Evolutionary conservation across 2,329 filamentous ascomycete species (phyloP).

Genomic region (Pseudonectria buxi): DNA sequence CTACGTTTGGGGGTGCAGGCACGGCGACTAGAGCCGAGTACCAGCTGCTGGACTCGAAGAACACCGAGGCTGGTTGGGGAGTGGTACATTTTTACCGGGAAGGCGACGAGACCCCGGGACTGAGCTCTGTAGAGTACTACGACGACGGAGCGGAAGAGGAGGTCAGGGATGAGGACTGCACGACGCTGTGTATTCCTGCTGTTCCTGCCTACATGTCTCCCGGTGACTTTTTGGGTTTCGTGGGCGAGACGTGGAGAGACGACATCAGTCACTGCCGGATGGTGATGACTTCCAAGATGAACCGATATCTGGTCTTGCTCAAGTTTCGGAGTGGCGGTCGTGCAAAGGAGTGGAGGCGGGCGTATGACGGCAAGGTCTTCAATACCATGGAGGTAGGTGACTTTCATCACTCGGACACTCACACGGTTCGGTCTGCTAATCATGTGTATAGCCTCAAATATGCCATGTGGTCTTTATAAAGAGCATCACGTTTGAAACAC

Average conservation of each 20-base stretch:
- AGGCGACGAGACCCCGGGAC: conserved; percentile 60
- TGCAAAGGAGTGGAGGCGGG: conserved; percentile 72
- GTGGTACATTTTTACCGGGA: conserved; percentile 93
- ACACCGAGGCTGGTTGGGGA: conserved; percentile 81
- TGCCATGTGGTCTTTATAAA: conserved; percentile 95
- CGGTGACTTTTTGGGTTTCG: conserved; percentile 82
- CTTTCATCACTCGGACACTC: neutral
- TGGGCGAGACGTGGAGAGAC: conserved; percentile 79
- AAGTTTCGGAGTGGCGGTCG: conserved; percentile 75
- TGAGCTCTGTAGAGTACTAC: conserved; percentile 29
- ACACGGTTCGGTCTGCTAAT: conserved; percentile 12
- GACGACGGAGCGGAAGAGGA: conserved; percentile 24
- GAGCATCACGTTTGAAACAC: conserved; percentile 76
- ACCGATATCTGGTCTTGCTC: conserved; percentile 91
- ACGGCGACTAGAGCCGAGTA: conserved; percentile 79
- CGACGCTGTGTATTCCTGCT: conserved; percentile 85
- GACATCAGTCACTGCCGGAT: conserved; percentile 91
- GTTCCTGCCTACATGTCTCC: conserved; percentile 92
- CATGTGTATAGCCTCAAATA: conserved; percentile 62
- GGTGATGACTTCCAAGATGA: conserved; percentile 82
- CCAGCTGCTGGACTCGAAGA: conserved; percentile 60
- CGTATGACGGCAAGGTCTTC: conserved; percentile 90
- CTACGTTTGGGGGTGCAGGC: conserved; percentile 52
- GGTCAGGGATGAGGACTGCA: conserved; percentile 56
- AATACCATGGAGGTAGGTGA: conserved; percentile 73